Base-by-base conservation (phyloP, 2,329 filamentous ascomycete genomes). In the Helotiales sp. region DNA sequence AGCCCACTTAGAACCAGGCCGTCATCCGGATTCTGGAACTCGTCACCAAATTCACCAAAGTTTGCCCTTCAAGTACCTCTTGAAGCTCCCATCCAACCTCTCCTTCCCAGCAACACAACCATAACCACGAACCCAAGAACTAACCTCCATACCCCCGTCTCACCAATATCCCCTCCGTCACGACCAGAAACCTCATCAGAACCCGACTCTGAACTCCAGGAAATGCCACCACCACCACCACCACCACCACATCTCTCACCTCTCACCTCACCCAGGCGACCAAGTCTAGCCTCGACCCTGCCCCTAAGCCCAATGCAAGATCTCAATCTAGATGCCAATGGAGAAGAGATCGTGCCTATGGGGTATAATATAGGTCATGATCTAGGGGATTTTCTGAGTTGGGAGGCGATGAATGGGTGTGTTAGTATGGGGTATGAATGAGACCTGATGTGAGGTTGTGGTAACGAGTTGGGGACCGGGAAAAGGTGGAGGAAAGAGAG, bases 351-450 rank as follows among this genome's bases (percentile, higher is more conserved):
- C 9, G 77, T 82, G 53, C 80, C 82, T 0, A 85, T 86, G 83
- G 82, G 82, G 0, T 85, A 80, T 66, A 86, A 86, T 61, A 73
- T 86, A 2, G 77, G 78, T 10, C 80, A 84, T 60, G 83, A 86
- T 66, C 67, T 86, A 36, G 80, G 80, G 1, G 82, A 85, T 59
- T 86, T 83, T 63, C 66, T 86, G 48, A 76, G 73, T 54, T 86
- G 82, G 82, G 82, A 84, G 68, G 55, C 57, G 24, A 55, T n/a
- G n/a, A n/a, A n/a, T n/a, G n/a, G n/a, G n/a, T n/a, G n/a, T n/a
- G n/a, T n/a, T n/a, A n/a, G n/a, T n/a, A n/a, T n/a, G n/a, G n/a
- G n/a, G n/a, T n/a, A n/a, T n/a, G n/a, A n/a, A n/a, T n/a, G n/a
- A n/a, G n/a, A n/a, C n/a, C n/a, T n/a, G n/a, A n/a, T n/a, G n/a